Evolutionary conservation across 1,284 basidiomycete genomes (phyloP).

Genomic region (Omphalotus olearius): DNA sequence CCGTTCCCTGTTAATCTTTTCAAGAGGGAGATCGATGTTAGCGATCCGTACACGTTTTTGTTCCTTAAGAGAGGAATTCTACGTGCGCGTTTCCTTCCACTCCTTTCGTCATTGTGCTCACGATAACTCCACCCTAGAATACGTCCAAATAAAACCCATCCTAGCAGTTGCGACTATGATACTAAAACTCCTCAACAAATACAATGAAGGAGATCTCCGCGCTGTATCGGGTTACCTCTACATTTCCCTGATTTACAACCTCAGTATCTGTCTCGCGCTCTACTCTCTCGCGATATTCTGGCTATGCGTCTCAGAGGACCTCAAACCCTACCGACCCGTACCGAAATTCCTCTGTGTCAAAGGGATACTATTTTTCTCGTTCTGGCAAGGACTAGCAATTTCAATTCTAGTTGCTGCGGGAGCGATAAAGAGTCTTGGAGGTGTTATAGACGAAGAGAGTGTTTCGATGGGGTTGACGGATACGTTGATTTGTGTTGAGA

Average conservation of each 20-base stretch:
- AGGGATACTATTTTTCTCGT: slow-evolving; percentile 96
- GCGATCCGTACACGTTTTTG: slow-evolving; percentile 91
- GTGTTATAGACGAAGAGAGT: slow-evolving; percentile 87
- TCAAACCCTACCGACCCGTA: slow-evolving; percentile 83
- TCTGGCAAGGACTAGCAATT: slow-evolving; percentile 92
- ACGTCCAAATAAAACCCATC: slow-evolving; percentile 94
- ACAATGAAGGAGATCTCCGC: slow-evolving; percentile 86
- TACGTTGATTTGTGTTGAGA: slow-evolving; percentile 91
- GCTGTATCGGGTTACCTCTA: slow-evolving; percentile 90
- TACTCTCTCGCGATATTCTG: slow-evolving; percentile 95
- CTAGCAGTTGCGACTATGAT: slow-evolving; percentile 83
- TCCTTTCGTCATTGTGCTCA: no score
- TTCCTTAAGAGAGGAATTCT: slow-evolving; percentile 93
- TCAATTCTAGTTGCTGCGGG: slow-evolving; percentile 86
- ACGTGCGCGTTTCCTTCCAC: slow-evolving; percentile 50
- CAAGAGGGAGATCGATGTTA: slow-evolving; percentile 78
- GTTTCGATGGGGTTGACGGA: slow-evolving; percentile 90
- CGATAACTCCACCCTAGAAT: slow-evolving; percentile 70
- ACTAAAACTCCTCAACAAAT: slow-evolving; percentile 84
- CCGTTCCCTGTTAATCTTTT: slow-evolving; percentile 84
- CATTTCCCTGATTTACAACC: slow-evolving; percentile 79
- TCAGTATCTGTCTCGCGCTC: slow-evolving; percentile 68
- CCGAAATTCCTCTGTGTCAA: slow-evolving; percentile 98
- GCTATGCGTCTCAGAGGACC: slow-evolving; percentile 83
- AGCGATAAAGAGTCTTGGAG: slow-evolving; percentile 74